Base-by-base conservation (phyloP, 306 rosid species). In the Cucumis cinereus region DNA sequence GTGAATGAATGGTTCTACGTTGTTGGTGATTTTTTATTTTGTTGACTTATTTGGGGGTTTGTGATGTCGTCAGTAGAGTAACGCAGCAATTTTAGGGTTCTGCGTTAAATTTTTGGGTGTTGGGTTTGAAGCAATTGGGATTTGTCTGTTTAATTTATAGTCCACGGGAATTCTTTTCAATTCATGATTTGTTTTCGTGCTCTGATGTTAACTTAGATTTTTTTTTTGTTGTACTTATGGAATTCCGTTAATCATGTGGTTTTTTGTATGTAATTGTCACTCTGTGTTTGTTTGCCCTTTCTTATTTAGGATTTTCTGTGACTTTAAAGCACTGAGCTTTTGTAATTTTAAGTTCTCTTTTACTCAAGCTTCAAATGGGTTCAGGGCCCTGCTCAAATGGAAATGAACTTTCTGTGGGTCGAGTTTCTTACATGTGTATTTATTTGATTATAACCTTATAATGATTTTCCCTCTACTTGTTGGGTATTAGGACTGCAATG, bases 61-160 rank as follows among this genome's bases (percentile, higher is more conserved):
- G 8, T 40, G 38, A 41, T 75, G 68, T 75, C 17, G 33, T 36
- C 36, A 38, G 15, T 57, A 14, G 66, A 53, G 16, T 40, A 30
- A 57, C 30, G 55, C 40, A 5, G 36, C 26, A 43, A 58, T 75
- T 75, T 56, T 75, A 75, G 78, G 78, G 78, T 57, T 75, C 54
- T 33, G 20, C 38, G 66, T 38, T 75, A 57, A 75, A 41, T 19
- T 56, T 56, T 40, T 4, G 69, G 53, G 63, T 49, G 20, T 49
- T 47, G 14, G 45, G 28, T 49, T 63, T 19, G 24, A 43, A 23
- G 9, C 36, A 43, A 38, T 43, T 68, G 14, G 36, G 36, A 38
- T 74, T 74, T 54, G 13, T 57, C 23, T 58, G 55, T 10, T 0
- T 40, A 20, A 23, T 56, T 75, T 75, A 38, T 16, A 55, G 54